Evolutionary conservation across 192 early-diverging fungal species (phyloP).

Genomic region (Cladochytrium replicatum): DNA sequence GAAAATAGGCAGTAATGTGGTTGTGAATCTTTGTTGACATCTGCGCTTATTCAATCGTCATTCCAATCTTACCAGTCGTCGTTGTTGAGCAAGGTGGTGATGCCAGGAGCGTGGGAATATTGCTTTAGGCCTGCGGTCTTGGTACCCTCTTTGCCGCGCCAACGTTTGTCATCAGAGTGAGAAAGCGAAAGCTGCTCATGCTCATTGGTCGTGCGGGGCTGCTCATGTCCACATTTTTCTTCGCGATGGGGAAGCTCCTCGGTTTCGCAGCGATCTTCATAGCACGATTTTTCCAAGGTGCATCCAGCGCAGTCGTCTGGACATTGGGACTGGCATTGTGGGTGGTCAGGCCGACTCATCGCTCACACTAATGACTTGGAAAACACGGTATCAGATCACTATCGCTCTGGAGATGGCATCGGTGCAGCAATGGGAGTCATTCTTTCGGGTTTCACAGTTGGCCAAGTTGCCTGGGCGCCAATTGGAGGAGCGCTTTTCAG

Average conservation of each 20-base stretch:
- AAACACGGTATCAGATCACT: constrained; percentile 12
- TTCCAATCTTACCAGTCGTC: constrained; percentile 18
- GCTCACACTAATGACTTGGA: not conserved
- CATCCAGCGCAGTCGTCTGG: constrained; percentile 18
- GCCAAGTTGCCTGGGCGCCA: constrained; percentile 17
- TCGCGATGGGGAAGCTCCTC: constrained; percentile 12
- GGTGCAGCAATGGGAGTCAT: constrained; percentile 20
- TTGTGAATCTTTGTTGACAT: constrained; percentile 20
- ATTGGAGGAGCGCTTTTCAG: constrained; percentile 20
- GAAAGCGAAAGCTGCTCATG: constrained; percentile 15
- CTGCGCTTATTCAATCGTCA: constrained; percentile 16
- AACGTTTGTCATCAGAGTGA: constrained; percentile 9
- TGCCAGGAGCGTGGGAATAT: constrained; percentile 12
- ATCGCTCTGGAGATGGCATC: constrained; percentile 11
- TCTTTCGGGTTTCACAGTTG: constrained; percentile 15
- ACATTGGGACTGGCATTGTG: constrained; percentile 19
- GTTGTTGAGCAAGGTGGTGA: constrained; percentile 7
- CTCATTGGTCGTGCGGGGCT: constrained; percentile 3
- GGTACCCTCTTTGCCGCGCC: constrained; percentile 22
- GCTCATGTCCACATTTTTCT: constrained; percentile 8
- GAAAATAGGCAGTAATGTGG: too few relatives aligned
- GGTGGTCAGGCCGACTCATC: not conserved
- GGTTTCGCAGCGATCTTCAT: not conserved
- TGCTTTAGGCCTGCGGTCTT: constrained; percentile 18
- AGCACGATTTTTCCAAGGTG: constrained; percentile 17